Evolutionary conservation across 257 asterid species (phyloP).

Genomic region (Anisodus acutangulus): DNA sequence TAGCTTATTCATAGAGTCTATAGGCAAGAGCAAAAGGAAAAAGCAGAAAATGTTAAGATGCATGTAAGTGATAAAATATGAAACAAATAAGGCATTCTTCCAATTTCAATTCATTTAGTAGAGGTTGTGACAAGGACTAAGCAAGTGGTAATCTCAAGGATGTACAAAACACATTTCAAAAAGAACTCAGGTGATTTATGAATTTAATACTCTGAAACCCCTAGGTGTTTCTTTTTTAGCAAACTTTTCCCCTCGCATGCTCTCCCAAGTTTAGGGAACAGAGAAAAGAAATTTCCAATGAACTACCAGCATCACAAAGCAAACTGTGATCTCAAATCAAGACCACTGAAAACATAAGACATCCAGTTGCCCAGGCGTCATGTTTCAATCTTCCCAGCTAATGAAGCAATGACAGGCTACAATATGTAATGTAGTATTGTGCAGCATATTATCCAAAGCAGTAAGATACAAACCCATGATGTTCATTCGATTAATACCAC

Average conservation of each 20-base stretch:
- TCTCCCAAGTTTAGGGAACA: neutral
- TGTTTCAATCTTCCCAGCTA: neutral
- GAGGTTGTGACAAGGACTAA: constrained; percentile 20
- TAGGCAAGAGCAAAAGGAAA: constrained; percentile 15
- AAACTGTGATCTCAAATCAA: constrained; percentile 2
- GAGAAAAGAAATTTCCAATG: neutral
- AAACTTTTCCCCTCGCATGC: neutral
- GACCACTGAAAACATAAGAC: neutral
- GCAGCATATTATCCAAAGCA: neutral
- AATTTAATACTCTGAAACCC: neutral
- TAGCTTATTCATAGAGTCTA: neutral
- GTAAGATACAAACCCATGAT: neutral
- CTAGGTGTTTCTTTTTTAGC: neutral
- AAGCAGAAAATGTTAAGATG: neutral
- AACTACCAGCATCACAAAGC: neutral
- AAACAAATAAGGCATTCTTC: neutral
- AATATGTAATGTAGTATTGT: neutral
- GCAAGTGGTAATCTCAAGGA: neutral
- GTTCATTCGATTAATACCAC: neutral
- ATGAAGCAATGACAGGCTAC: neutral
- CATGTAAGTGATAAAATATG: neutral
- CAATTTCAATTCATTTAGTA: constrained; percentile 7
- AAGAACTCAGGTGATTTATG: constrained; percentile 17
- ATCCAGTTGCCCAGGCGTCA: neutral
- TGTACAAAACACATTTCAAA: constrained; percentile 5